Percentiles rank a stretch among this genome's conserved stretches.
phyloP scores from a whole-genome alignment of 345 rosid genomes.

The Euphorbia tirucalli region DNA sequence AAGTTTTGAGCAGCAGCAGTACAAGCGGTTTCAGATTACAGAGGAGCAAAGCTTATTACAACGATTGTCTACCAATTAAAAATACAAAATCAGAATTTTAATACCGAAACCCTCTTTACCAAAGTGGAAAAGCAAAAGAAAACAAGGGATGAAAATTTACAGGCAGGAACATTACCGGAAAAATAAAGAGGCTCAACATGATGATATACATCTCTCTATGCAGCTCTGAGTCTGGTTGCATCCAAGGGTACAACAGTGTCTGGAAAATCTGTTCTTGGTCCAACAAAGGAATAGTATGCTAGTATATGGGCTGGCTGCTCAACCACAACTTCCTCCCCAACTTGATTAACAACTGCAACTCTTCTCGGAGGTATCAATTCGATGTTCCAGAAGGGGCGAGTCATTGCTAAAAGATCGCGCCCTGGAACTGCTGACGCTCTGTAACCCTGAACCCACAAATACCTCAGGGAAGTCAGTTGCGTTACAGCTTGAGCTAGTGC shows the following conservation, averaged over 20 bases:
- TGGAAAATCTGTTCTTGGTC: slow-evolving; percentile 86
- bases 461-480: slow-evolving; percentile 72
- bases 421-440: slow-evolving; percentile 43
- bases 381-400: slow-evolving; percentile 91
- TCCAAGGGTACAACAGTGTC: slow-evolving; percentile 53
- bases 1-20: slow-evolving; percentile 2
- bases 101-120: no score
- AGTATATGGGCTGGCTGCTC: slow-evolving; percentile 88
- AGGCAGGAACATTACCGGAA: slow-evolving; percentile 19
- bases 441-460: slow-evolving; percentile 95
- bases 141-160: slow-evolving; percentile 21
- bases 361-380: slow-evolving; percentile 73
- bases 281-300: slow-evolving; percentile 91
- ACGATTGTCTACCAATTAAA: slow-evolving; percentile 18
- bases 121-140: not conserved
- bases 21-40: slow-evolving; percentile 29
- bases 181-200: slow-evolving; percentile 9
- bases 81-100: slow-evolving; percentile 6
- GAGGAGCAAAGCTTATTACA: slow-evolving; percentile 34
- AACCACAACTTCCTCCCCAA: slow-evolving; percentile 26
- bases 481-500: slow-evolving; percentile 67
- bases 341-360: slow-evolving; percentile 24
- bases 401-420: slow-evolving; percentile 67
- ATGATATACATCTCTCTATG: slow-evolving; percentile 46
- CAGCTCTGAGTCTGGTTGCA: slow-evolving; percentile 16